Evolutionary conservation across 2,329 filamentous ascomycete species (phyloP), one percentile per base, ranked within the genome.

Genomic region (Microdochium bolleyi): DNA sequence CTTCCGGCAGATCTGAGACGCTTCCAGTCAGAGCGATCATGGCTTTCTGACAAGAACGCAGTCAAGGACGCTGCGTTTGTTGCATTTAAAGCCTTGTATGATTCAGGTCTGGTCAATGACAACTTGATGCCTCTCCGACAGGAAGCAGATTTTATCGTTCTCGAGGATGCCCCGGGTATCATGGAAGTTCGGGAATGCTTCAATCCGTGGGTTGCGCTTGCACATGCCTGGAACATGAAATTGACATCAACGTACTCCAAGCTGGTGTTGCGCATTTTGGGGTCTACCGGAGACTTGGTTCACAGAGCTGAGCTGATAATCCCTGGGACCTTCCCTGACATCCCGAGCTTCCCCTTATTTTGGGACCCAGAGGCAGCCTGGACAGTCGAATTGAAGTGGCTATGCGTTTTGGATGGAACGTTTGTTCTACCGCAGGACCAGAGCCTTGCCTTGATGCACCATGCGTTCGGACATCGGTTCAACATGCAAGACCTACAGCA

Each of bases 11-110:
- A 76, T 13, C 67, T 90, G 10, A 80, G 87, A 16, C 70, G 67
- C 38, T 74, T 79, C 0, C 60, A 69, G 22, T 81, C 85, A 51
- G 64, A 66, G 25, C 56, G 64, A 34, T 56, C 65, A n/a, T 96
- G 91, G 91, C 67, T 59, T 11, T 88, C 84, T 0, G 85, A 94
- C 61, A 80, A 76, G 53, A 83, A 82, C 58, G 90, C 91, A 0
- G 83, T 76, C 58, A 89, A 87, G 62, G 92, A 96, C 66, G 89
- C 87, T 1, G 87, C 89, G 0, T 94, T 95, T 56, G 81, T 89
- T 61, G 88, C 91, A 1, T 96, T 92, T 62, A 69, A 80, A 22
- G 75, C 74, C 4, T 73, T 97, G 0, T 84, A 92, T 62, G 60
- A 79, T 8, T 85, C 80, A 24, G 86, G 87, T 0, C 72, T 96